Evolutionary conservation across 2,329 filamentous ascomycete species (phyloP).

Genomic region (Westerdykella sp.): DNA sequence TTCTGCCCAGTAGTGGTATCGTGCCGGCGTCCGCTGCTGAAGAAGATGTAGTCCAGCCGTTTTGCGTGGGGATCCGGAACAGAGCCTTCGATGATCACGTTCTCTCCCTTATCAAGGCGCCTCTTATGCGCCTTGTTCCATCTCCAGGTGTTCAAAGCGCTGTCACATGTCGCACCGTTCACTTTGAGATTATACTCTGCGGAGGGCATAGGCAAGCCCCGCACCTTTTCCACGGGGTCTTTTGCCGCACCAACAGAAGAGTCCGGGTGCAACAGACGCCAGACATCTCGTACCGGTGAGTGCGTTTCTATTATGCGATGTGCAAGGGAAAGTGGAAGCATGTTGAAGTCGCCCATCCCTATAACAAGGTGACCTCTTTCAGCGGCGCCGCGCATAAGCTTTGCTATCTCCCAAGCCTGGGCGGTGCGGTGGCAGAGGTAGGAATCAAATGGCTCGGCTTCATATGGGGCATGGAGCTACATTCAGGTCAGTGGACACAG

Average conservation of each 20-base stretch:
- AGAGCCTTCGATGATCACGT: slow-evolving; percentile 59
- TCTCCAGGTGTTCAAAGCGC: slow-evolving; percentile 84
- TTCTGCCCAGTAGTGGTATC: slow-evolving; percentile 21
- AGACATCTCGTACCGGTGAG: slow-evolving; percentile 72
- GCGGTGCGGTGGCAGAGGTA: slow-evolving; percentile 87
- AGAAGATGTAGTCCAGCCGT: slow-evolving; percentile 91
- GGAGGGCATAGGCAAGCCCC: slow-evolving; percentile 62
- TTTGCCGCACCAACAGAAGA: slow-evolving; percentile 71
- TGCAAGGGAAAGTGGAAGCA: slow-evolving; percentile 79
- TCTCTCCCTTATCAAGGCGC: slow-evolving; percentile 57
- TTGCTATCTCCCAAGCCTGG: slow-evolving; percentile 92
- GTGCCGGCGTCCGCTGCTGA: slow-evolving; percentile 36
- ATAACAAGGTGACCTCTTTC: slow-evolving; percentile 78
- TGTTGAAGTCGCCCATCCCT: slow-evolving; percentile 91
- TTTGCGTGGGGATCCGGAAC: slow-evolving; percentile 70
- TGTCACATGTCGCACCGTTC: slow-evolving; percentile 86
- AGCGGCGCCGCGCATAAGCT: slow-evolving; percentile 74
- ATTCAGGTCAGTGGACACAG: slow-evolving; percentile 33
- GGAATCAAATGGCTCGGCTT: slow-evolving; percentile 68
- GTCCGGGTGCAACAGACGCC: slow-evolving; percentile 76
- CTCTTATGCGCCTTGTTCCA: slow-evolving; percentile 71
- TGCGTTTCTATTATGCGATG: slow-evolving; percentile 77
- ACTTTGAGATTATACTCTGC: slow-evolving; percentile 70
- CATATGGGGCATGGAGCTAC: slow-evolving; percentile 77
- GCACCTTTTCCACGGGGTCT: slow-evolving; percentile 59